A percentile compares a stretch with the other conserved stretches of the same genome.
These are phyloP conservation scores for Fusarium luffae DNA, from an alignment of 2,329 filamentous ascomycete genomes.

Conservation along the genomic window DNA sequence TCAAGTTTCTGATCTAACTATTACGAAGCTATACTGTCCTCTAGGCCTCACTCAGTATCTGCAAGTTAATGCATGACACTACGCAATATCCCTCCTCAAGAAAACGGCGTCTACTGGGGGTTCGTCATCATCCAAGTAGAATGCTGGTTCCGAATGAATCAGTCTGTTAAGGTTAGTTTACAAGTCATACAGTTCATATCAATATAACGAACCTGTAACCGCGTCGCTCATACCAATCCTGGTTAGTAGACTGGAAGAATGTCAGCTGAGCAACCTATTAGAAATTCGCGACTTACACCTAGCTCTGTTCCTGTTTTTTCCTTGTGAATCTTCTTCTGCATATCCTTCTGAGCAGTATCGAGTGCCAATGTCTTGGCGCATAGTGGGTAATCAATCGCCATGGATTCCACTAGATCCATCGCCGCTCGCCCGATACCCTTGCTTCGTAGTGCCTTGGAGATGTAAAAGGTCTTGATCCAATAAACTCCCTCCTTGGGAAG, in stretches of 20 bases:
- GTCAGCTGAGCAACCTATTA: background rate
- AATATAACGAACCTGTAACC: slow-evolving; percentile 33
- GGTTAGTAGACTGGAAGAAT: slow-evolving; percentile 38
- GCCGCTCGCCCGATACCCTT: slow-evolving; percentile 45
- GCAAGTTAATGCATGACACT: background rate
- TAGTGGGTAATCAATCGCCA: slow-evolving; percentile 43
- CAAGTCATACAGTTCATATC: background rate
- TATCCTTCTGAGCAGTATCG: slow-evolving; percentile 44
- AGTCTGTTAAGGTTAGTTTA: background rate
- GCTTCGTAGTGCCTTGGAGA: slow-evolving; percentile 41
- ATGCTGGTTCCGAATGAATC: slow-evolving; percentile 28
- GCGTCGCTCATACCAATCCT: slow-evolving; percentile 47
- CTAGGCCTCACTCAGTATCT: background rate
- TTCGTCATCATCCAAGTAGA: slow-evolving; percentile 2
- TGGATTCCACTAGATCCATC: slow-evolving; percentile 46
- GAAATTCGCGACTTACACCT: background rate
- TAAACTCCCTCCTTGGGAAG: slow-evolving; percentile 37
- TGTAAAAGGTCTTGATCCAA: slow-evolving; percentile 49
- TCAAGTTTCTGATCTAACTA: background rate
- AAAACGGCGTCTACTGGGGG: slow-evolving; percentile 21
- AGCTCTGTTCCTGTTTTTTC: background rate
- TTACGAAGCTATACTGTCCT: background rate
- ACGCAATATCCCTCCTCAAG: slow-evolving; percentile 17
- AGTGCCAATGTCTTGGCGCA: slow-evolving; percentile 42
- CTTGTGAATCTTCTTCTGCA: slow-evolving; percentile 12